Base-by-base conservation (phyloP, 257 asterid genomes). In the Jasminum sambac region DNA sequence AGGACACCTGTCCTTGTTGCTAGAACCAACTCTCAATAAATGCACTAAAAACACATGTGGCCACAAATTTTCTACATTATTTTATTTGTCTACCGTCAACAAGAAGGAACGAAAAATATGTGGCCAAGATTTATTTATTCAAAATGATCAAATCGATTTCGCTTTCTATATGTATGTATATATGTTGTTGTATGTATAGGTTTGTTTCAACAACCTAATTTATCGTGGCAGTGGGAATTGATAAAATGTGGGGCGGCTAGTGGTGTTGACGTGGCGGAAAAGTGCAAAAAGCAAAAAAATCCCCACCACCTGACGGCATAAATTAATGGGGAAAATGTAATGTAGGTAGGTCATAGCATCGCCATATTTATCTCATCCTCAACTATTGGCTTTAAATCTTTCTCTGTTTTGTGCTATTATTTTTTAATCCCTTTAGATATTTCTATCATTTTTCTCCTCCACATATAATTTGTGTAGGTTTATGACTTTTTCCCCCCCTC, bases 211-310 rank as follows among this genome's bases (percentile, higher is more conserved):
- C 75, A 21, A 66, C 48, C 7, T 21, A 26, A 72, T 61, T 12
- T 60, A 65, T 52, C 64, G 81, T 82, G 86, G 84, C 78, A 67
- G 73, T 42, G 48, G 48, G 48, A 42, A n/a, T 30, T 24, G 11
- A 68, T n/a, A 9, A 57, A 69, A 12, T 41, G 79, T 62, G 66
- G 78, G 88, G 81, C 73, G 85, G 89, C 76, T 64, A 75, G 83
- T 76, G 81, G 84, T 44, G 73, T 74, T 82, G 91, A 88, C 80
- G 86, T 86, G 91, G 84, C 66, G 61, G n/a, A 46, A 77, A 88
- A 88, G 91, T 64, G 88, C 86, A 82, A 78, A 76, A 74, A 42
- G 73, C 25, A 66, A 36, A 44, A 66, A 36, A 44, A 74, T 69
- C 64, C 64, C 70, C 76, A 75, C 69, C 78, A 75, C 72, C 80